Base-by-base conservation (phyloP, 371 early-diverging fungal species). In the Mortierella sp. region DNA sequence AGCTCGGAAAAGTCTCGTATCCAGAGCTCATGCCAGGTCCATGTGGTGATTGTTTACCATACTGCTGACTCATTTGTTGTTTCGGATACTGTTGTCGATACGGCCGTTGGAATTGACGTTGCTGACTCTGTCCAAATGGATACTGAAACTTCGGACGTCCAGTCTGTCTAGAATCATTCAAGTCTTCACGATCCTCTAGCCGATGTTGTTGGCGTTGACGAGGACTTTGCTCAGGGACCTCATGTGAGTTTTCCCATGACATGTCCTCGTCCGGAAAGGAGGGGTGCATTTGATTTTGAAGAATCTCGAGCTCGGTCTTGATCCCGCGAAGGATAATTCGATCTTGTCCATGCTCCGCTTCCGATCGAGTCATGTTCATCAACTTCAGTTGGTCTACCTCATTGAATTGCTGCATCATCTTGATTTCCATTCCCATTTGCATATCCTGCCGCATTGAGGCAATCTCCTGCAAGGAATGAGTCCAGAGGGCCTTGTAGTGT, bases 381-480 rank as follows among this genome's bases (percentile, higher is more conserved):
- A 77, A 50, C 55, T 72, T 71, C 51, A 77, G 57, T 62, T 77
- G 77, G 47, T 77, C 77, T 4, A 72, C 77, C 50, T 77, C 77
- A 52, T 72, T 77, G 44, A 65, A 72, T 53, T 71, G 68, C 45
- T 77, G 72, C 77, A 77, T 77, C 77, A 77, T 77, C 77, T 77
- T 77, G 72, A 77, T 71, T 59, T 77, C 77, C 77, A 77, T 77
- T 4, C 77, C 77, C 77, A 77, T 77, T 65, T 77, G 77, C 52
- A 77, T 47, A 44, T 77, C 72, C 66, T 77, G 77, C 1, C 77
- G 64, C 72, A 77, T 77, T 57, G 77, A 71, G 1, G 72, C 72
- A 58, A 77, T 77, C 69, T 77, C 77, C 50, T 77, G 77, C 14
- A 77, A 53, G 4, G 72, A 72, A 56, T 77, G 77, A 3, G 77